Evolutionary conservation across 768 basidiomycete genomes (phyloP), one percentile per base, ranked within the genome.

Genomic region (Leccinum imitatum): DNA sequence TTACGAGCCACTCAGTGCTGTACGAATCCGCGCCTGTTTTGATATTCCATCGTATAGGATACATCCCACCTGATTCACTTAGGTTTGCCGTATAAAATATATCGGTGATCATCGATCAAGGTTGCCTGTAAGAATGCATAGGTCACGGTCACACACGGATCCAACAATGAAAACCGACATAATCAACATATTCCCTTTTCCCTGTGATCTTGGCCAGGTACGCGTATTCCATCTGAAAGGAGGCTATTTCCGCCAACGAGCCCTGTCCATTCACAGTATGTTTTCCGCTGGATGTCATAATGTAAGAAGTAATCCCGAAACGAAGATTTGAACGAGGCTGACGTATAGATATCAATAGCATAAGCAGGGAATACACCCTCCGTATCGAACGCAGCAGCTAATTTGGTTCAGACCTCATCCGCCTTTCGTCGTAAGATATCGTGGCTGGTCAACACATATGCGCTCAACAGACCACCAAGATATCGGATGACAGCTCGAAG

Each of bases 201-300:
- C 88, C 89, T 0, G 91, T 93, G 27, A 87, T 71, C 65, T 91
- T 87, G 4, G 90, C 90, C 4, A 95, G 80, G 65, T 94, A 94
- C 58, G 89, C 84, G 67, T 94, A 90, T 73, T 95, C 94, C 55
- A 95, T 71, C 69, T 95, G 91, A 56, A 87, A 77, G 50, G 84
- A 90, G 0, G 85, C 90, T 30, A 93, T 86, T 72, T 97, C 94
- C 0, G 93, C 91, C 13, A 89, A 69, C 13, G 82, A 69, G 9
- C 80, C 81, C 4, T 76, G 65, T 50, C 0, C 0, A 25, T 4
- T 31, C 6, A 19, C 3, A 11, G 11, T 3, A 19, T n/a, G 41
- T 0, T 1, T 53, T 54, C 47, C 39, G 0, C 67, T 69, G 19
- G 0, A 46, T n/a, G 11, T 2, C 3, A 46, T 5, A 19, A 19